Base-by-base conservation (phyloP, 2,329 filamentous ascomycete species). In the Aspergillus fumigatus region DNA sequence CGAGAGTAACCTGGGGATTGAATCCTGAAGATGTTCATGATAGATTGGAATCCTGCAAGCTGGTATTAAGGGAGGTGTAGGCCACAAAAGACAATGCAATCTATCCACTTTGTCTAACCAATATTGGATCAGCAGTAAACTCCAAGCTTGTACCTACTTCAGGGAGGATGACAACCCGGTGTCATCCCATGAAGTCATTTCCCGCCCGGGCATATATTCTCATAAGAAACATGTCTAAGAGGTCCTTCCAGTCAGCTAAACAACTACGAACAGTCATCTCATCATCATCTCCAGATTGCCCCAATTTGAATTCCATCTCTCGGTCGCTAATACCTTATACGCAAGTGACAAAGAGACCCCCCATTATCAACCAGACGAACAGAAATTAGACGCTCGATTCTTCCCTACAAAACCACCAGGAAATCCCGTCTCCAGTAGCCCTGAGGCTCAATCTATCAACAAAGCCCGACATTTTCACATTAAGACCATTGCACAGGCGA, bases 401-500 rank as follows among this genome's bases (percentile, higher is more conserved):
- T 14, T 35, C 32, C 14, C 32, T 14, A 35, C 32, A 17, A 35
- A 17, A 35, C 32, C 32, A 56, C 10, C 27, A 2, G 27, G 27
- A 17, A 35, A 35, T 4, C 54, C 54, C 14, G 4, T 38, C 6
- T 52, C 49, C 41, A 56, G 54, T 29, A 25, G 23, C 49, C 48
- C 48, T 9, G 40, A 21, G 14, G 47, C 27, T 14, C 41, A 56
- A 25, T 40, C 49, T 11, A 52, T 56, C 41, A 56, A 56, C 41
- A 4, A 52, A 4, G 48, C 54, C 19, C n/a, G n/a, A n/a, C n/a
- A n/a, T n/a, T n/a, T n/a, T n/a, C n/a, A n/a, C n/a, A n/a, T n/a
- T n/a, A n/a, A n/a, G n/a, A n/a, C n/a, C n/a, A n/a, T n/a, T n/a
- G n/a, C n/a, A n/a, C n/a, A n/a, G n/a, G n/a, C n/a, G n/a, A n/a